Conservation (phyloP, 2,329 filamentous ascomycete genomes). For the Hypoxylon rubiginosum region DNA sequence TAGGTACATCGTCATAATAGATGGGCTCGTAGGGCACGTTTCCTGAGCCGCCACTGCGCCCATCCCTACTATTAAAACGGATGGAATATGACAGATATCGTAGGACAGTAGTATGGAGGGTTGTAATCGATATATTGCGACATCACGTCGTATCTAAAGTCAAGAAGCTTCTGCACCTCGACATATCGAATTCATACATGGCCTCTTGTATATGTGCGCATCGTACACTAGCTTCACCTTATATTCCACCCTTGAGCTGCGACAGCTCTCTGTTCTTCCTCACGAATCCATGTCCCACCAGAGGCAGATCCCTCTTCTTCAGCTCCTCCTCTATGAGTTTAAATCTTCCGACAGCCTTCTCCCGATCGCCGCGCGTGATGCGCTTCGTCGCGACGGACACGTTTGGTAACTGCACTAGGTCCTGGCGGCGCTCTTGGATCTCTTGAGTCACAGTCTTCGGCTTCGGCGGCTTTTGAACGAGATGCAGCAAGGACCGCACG, state of each 20-base stretch:
- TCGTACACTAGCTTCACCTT: conserved; percentile 18
- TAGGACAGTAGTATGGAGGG: too few relatives aligned
- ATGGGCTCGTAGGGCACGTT: too few relatives aligned
- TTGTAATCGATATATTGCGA: neutral
- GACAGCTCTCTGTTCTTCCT: conserved; percentile 59
- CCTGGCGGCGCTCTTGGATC: conserved; percentile 58
- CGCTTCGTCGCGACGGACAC: conserved; percentile 75
- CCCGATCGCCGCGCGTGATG: conserved; percentile 78
- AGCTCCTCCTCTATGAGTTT: conserved; percentile 84
- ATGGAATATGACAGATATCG: too few relatives aligned
- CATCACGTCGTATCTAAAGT: conserved; percentile 17
- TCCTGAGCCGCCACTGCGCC: too few relatives aligned
- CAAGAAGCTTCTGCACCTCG: conserved; percentile 4
- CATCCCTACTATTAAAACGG: too few relatives aligned
- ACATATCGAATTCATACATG: conserved; percentile 10
- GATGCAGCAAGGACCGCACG: conserved; percentile 66
- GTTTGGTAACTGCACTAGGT: conserved; percentile 69
- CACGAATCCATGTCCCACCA: conserved; percentile 61
- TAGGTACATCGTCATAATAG: too few relatives aligned
- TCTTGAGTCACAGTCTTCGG: conserved; percentile 73
- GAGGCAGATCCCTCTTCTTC: conserved; percentile 70
- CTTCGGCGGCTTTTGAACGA: conserved; percentile 67
- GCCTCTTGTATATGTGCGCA: neutral
- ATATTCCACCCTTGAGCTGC: conserved; percentile 59
- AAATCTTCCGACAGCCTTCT: conserved; percentile 79